Evolutionary conservation across 495 filamentous ascomycete genomes (phyloP).

Genomic region (Cladorrhinum samala): DNA sequence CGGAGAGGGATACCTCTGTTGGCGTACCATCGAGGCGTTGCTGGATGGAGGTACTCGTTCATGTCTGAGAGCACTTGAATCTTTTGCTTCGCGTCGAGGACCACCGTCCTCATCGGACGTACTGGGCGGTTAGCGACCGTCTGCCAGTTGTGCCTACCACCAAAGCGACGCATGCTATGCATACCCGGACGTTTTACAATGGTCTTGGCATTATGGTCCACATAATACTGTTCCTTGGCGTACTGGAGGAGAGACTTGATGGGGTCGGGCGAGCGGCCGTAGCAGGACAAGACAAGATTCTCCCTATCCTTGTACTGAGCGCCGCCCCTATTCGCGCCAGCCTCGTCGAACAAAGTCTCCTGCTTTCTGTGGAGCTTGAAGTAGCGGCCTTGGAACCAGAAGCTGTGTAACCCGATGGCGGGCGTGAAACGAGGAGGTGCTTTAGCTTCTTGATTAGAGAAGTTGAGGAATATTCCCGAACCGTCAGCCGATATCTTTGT

Average conservation of each 20-base stretch:
- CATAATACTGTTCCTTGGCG: slow-evolving; percentile 47
- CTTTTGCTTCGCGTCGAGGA: slow-evolving; percentile 72
- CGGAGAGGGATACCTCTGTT: slow-evolving; percentile 86
- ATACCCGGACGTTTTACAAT: slow-evolving; percentile 43
- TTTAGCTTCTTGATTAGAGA: slow-evolving; percentile 38
- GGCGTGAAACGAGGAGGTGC: slow-evolving; percentile 34
- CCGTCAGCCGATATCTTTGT: slow-evolving; percentile 27
- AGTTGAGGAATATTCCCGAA: slow-evolving; percentile 36
- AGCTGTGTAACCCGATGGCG: slow-evolving; percentile 33
- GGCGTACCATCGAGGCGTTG: slow-evolving; percentile 69
- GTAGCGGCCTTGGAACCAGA: slow-evolving; percentile 37
- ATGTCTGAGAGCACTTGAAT: slow-evolving; percentile 67
- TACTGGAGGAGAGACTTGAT: slow-evolving; percentile 57
- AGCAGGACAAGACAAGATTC: slow-evolving; percentile 36
- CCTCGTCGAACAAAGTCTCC: slow-evolving; percentile 27
- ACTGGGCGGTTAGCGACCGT: slow-evolving; percentile 64
- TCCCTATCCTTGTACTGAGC: slow-evolving; percentile 35
- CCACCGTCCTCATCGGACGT: slow-evolving; percentile 75
- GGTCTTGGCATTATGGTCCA: slow-evolving; percentile 41
- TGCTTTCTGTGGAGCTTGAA: slow-evolving; percentile 35
- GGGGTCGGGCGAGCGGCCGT: slow-evolving; percentile 44
- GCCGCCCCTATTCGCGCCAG: slow-evolving; percentile 11
- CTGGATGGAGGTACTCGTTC: slow-evolving; percentile 77
- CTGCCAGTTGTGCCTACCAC: slow-evolving; percentile 49
- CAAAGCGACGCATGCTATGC: slow-evolving; percentile 25